Evolutionary conservation across 305 asterid genomes (phyloP).

Genomic region (Vinca major): DNA sequence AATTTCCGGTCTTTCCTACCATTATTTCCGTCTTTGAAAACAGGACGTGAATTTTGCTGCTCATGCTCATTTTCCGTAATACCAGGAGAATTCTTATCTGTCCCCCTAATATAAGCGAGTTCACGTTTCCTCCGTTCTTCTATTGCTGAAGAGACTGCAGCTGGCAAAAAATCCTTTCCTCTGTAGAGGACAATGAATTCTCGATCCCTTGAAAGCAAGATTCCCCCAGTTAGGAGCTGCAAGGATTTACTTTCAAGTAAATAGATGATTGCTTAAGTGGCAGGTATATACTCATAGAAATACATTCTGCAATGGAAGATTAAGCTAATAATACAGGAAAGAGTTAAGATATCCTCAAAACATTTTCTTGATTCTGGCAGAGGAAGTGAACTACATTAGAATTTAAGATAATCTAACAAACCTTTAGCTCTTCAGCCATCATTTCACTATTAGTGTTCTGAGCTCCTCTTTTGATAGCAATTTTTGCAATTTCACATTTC

Average conservation of each 20-base stretch:
- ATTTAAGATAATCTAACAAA: slow-evolving; percentile 22
- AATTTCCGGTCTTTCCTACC: slow-evolving; percentile 21
- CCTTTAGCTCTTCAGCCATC: slow-evolving; percentile 98
- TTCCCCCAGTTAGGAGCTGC: slow-evolving; percentile 91
- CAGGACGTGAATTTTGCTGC: slow-evolving; percentile 20
- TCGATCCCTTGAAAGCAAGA: slow-evolving; percentile 81
- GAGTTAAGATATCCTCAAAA: not conserved
- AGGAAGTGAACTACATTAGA: slow-evolving; percentile 12
- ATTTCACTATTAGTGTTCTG: slow-evolving; percentile 80
- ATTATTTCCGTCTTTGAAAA: slow-evolving; percentile 31
- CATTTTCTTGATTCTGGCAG: not conserved
- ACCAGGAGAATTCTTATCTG: slow-evolving; percentile 15
- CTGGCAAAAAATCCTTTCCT: slow-evolving; percentile 92
- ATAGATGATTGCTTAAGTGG: slow-evolving; percentile 19
- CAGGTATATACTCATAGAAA: slow-evolving; percentile 14
- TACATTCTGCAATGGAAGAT: not conserved
- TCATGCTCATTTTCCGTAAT: slow-evolving; percentile 19
- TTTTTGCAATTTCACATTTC: slow-evolving; percentile 96
- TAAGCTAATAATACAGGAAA: not conserved
- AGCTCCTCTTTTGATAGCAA: slow-evolving; percentile 87
- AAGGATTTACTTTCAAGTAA: slow-evolving; percentile 32
- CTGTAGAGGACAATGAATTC: slow-evolving; percentile 85
- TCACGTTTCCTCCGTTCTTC: slow-evolving; percentile 59
- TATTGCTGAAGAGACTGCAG: slow-evolving; percentile 81
- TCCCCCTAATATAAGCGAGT: slow-evolving; percentile 24